phyloP scores from a whole-genome alignment of 192 early-diverging fungal genomes.

The Glomus cerebriforme region DNA sequence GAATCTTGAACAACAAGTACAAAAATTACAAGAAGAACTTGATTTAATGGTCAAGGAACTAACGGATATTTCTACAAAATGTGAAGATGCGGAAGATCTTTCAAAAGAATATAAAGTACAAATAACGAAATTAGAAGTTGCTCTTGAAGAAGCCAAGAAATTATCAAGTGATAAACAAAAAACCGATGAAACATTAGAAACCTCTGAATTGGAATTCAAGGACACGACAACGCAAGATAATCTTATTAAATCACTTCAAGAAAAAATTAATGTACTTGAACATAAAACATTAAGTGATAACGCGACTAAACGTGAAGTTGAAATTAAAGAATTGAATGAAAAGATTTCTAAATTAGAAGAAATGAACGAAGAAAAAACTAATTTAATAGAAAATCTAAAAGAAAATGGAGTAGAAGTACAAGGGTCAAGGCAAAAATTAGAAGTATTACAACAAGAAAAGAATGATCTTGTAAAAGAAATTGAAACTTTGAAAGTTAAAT shows the following conservation, averaged over 20 bases:
- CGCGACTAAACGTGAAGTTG: neutral
- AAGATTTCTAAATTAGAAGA: slow-evolving; percentile 36
- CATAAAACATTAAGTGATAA: neutral
- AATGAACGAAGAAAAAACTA: neutral
- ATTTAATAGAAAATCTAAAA: slow-evolving; percentile 43
- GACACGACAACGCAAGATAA: neutral
- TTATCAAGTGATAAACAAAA: neutral
- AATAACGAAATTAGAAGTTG: slow-evolving; percentile 37
- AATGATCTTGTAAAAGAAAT: slow-evolving; percentile 39
- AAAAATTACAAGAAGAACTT: slow-evolving; percentile 39
- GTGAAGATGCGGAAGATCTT: slow-evolving; percentile 39
- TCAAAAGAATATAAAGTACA: slow-evolving; percentile 38
- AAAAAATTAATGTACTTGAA: slow-evolving; percentile 7
- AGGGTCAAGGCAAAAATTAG: slow-evolving; percentile 40
- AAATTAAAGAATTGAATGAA: slow-evolving; percentile 32
- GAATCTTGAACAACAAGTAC: neutral
- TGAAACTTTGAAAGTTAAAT: slow-evolving; percentile 41
- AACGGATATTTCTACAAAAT: slow-evolving; percentile 33
- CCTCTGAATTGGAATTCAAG: neutral
- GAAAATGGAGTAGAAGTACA: slow-evolving; percentile 45
- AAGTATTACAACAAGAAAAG: slow-evolving; percentile 40
- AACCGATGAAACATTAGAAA: neutral
- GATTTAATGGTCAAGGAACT: slow-evolving; percentile 39
- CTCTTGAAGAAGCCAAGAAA: neutral
- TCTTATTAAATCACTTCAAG: slow-evolving; percentile 25